Percentiles rank a stretch among this genome's conserved stretches.
These are phyloP conservation scores for Auriscalpium microsporum DNA, from an alignment of 768 basidiomycete species.

Conservation along the genomic window DNA sequence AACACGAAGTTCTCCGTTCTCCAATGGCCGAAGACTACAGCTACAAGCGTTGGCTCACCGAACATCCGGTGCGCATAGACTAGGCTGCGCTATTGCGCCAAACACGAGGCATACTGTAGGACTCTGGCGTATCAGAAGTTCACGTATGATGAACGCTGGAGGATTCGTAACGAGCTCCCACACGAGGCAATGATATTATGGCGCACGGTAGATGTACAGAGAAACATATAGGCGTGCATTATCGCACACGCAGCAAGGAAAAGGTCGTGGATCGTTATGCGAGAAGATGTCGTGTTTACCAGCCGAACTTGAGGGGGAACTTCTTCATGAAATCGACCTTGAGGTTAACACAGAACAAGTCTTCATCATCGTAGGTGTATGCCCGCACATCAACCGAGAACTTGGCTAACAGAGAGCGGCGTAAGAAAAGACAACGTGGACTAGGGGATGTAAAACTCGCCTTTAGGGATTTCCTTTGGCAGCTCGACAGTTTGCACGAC, in stretches of 20 bases:
- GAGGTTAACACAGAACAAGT: slow-evolving; percentile 75
- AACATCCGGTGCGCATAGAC: too few species aligned
- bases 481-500: slow-evolving; percentile 78
- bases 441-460: slow-evolving; percentile 23
- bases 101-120: too few species aligned
- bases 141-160: too few species aligned
- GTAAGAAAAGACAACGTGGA: not conserved
- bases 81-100: too few species aligned
- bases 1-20: too few species aligned
- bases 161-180: too few species aligned
- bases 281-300: slow-evolving; percentile 11
- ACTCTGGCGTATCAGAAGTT: too few species aligned
- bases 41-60: too few species aligned
- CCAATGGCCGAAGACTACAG: too few species aligned
- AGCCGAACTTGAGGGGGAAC: slow-evolving; percentile 23
- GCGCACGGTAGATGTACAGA: not conserved
- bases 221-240: not conserved
- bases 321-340: slow-evolving; percentile 63
- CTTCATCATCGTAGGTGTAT: slow-evolving; percentile 63
- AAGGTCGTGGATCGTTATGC: not conserved
- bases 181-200: not conserved
- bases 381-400: slow-evolving; percentile 65
- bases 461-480: slow-evolving; percentile 87
- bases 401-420: slow-evolving; percentile 51
- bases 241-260: not conserved